Evolutionary conservation across 164 flowering plant genomes (phyloP).

Genomic region (Macadamia integrifolia): DNA sequence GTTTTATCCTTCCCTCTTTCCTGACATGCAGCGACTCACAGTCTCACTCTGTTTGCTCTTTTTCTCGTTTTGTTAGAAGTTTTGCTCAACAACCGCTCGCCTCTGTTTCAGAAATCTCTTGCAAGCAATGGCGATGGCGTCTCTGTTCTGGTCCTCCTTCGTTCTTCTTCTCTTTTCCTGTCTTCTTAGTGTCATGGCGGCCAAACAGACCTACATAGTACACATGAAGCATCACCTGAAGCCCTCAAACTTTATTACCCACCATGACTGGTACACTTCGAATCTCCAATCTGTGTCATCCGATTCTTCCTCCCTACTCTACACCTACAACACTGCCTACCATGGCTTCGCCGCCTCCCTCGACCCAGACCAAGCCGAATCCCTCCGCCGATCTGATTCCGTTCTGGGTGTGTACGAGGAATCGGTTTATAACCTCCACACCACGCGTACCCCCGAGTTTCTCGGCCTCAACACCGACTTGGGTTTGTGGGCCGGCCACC

Average conservation of each 20-base stretch:
- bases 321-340: constrained; percentile 52
- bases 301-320: constrained; percentile 22
- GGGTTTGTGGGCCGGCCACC: constrained; percentile 24
- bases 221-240: constrained; percentile 47
- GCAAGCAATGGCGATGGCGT: neutral
- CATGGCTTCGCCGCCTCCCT: constrained; percentile 72
- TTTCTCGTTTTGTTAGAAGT: no score
- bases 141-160: neutral
- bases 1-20: neutral
- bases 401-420: constrained; percentile 62
- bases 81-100: no score
- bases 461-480: constrained; percentile 30
- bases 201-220: constrained; percentile 56
- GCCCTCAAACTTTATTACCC: constrained; percentile 40
- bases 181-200: constrained; percentile 13
- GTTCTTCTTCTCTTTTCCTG: neutral
- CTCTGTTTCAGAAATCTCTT: neutral
- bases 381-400: constrained; percentile 39
- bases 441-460: constrained; percentile 70
- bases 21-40: neutral
- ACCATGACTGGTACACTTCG: constrained; percentile 49
- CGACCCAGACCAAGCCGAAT: constrained; percentile 34
- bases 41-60: no score
- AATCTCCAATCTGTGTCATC: constrained; percentile 31
- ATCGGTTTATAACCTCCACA: constrained; percentile 56